A percentile compares a stretch with the other conserved stretches of the same genome.
Conservation (phyloP, 768 basidiomycete species). For the Trichaptum fuscoviolaceum region DNA sequence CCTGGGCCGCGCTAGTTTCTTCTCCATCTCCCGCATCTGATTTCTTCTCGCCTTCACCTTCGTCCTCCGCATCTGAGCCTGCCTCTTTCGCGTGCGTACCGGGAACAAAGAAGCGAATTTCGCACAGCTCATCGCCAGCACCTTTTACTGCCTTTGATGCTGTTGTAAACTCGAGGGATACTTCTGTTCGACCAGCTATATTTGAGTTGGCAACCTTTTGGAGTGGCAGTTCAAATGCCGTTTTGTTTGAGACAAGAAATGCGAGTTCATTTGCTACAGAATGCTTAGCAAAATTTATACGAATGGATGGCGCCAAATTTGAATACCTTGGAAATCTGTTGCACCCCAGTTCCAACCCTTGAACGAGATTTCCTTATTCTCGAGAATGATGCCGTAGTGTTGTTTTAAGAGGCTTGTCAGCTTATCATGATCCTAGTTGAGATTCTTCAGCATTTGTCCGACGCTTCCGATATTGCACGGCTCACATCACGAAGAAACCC, state of each 20-base stretch:
- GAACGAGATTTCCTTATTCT: conserved; percentile 79
- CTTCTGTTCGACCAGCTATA: conserved; percentile 94
- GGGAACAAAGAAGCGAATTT: conserved; percentile 95
- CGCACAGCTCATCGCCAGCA: conserved; percentile 80
- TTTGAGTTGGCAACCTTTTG: conserved; percentile 90
- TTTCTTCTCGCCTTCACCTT: conserved; percentile 36
- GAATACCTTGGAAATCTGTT: conserved; percentile 79
- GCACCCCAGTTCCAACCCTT: conserved; percentile 99
- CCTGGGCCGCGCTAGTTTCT: conserved; percentile 88
- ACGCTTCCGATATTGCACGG: conserved; percentile 12
- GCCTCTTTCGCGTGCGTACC: conserved; percentile 58
- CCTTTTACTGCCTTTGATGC: conserved; percentile 39
- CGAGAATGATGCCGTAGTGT: conserved; percentile 80
- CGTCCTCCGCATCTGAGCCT: conserved; percentile 53
- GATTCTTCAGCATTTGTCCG: conserved; percentile 4
- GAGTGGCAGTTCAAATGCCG: conserved; percentile 86
- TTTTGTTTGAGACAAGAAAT: conserved; percentile 84
- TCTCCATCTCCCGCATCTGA: conserved; percentile 74
- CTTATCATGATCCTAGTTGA: conserved; percentile 79
- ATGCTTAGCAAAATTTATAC: conserved; percentile 8
- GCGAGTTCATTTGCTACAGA: conserved; percentile 79
- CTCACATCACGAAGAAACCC: conserved; percentile 87
- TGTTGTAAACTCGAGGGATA: conserved; percentile 88
- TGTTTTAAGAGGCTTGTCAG: conserved; percentile 77
- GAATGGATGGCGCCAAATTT: neutral